A percentile compares a stretch with the other conserved stretches of the same genome.
Conservation (phyloP, 2,329 filamentous ascomycete genomes). For the Cryphonectria parasitica region DNA sequence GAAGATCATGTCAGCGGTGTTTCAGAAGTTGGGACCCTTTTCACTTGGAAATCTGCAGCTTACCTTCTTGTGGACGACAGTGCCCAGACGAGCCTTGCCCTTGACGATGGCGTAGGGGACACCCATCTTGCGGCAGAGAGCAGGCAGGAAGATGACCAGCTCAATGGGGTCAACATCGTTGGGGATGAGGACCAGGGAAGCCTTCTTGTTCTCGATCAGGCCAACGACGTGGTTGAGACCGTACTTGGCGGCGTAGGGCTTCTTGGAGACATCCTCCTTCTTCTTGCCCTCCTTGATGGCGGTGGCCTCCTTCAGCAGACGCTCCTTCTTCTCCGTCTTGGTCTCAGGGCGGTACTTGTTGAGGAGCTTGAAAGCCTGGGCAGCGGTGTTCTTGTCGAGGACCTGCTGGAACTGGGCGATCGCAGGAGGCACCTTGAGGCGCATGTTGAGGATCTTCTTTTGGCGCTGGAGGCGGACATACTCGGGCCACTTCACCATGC, state of each 20-base stretch:
- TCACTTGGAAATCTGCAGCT: constrained; percentile 30
- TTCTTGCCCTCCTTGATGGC: constrained; percentile 99
- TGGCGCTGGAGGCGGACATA: constrained; percentile 97
- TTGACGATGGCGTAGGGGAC: constrained; percentile 99
- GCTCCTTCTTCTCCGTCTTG: constrained; percentile 99
- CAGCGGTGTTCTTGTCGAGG: constrained; percentile 94
- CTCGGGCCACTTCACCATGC: constrained; percentile 99
- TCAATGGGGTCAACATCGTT: constrained; percentile 99
- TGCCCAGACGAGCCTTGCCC: constrained; percentile 99
- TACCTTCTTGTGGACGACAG: constrained; percentile 99
- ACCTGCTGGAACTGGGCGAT: constrained; percentile 98
- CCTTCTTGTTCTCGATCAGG: constrained; percentile 99
- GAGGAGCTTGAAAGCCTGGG: constrained; percentile 97
- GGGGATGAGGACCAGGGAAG: constrained; percentile 94
- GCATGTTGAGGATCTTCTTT: constrained; percentile 95
- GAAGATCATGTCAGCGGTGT: constrained; percentile 24
- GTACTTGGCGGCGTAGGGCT: constrained; percentile 99
- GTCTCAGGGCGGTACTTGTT: constrained; percentile 99
- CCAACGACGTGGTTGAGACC: constrained; percentile 99
- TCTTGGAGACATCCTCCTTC: constrained; percentile 99
- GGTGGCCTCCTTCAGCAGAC: constrained; percentile 95
- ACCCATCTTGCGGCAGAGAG: constrained; percentile 99
- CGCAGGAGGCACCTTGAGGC: constrained; percentile 96
- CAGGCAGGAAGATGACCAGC: constrained; percentile 97
- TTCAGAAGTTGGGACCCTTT: neutral